phyloP scores from a whole-genome alignment of 352 stramenopile species.

The Globisporangium canariense region DNA sequence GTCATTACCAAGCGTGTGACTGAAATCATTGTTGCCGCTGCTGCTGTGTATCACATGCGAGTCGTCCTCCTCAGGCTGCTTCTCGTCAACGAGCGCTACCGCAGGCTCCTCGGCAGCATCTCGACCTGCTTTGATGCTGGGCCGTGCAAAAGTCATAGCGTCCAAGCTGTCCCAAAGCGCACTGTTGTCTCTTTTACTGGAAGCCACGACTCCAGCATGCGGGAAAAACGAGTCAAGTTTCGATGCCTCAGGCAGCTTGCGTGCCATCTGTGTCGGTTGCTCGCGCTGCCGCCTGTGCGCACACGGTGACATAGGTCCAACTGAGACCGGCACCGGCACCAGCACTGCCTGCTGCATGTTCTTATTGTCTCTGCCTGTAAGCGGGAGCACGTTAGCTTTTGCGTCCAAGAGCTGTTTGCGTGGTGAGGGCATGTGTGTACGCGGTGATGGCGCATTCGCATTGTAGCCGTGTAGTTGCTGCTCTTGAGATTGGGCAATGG shows the following conservation, averaged over 20 bases:
- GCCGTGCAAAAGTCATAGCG: background rate
- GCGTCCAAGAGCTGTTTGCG: background rate
- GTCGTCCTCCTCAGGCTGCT: conserved; percentile 1
- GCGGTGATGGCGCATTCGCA: background rate
- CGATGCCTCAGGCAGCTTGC: background rate
- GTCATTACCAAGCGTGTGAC: background rate
- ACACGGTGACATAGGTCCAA: background rate
- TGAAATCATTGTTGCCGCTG: background rate
- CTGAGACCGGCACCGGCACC: background rate
- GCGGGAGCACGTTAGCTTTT: background rate
- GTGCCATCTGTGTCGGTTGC: background rate
- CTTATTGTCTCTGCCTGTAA: conserved; percentile 2
- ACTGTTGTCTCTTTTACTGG: background rate
- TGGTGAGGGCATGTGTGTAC: background rate
- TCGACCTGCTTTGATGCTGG: background rate
- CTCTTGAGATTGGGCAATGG: background rate
- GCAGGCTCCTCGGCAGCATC: background rate
- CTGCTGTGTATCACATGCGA: background rate
- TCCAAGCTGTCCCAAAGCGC: background rate
- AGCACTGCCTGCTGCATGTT: background rate
- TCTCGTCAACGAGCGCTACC: background rate
- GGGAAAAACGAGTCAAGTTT: background rate
- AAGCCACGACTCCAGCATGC: no score
- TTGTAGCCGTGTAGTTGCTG: background rate
- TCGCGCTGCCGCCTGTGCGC: background rate